Conservation (phyloP, 176 grass and related monocot species). For the Poa annua region DNA sequence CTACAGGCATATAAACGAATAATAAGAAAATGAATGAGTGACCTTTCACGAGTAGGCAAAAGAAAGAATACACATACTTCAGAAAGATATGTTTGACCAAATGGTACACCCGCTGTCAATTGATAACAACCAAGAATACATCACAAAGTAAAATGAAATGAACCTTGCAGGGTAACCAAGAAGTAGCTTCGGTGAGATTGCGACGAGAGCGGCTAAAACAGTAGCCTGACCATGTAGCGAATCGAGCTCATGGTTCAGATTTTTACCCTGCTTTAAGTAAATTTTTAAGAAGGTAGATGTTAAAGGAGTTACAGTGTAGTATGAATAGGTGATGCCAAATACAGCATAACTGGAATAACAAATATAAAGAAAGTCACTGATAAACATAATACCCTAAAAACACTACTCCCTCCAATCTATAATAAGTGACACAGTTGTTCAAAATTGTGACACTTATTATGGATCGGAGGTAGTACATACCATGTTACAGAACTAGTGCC, state of each 20-base stretch:
- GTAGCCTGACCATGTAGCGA: conserved; percentile 85
- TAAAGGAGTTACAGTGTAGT: conserved; percentile 24
- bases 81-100: conserved; percentile 28
- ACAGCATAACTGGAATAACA: conserved; percentile 30
- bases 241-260: conserved; percentile 72
- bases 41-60: not conserved
- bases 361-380: not conserved
- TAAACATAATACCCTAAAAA: conserved; percentile 13
- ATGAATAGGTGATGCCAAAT: conserved; percentile 20
- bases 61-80: not conserved
- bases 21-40: not conserved
- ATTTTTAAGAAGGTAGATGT: conserved; percentile 36
- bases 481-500: conserved; percentile 30
- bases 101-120: not conserved
- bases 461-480: not conserved
- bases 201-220: conserved; percentile 87
- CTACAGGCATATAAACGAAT: conserved; percentile 1
- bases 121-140: conserved; percentile 24
- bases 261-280: conserved; percentile 66
- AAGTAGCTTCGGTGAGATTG: conserved; percentile 87
- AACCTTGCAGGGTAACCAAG: conserved; percentile 98
- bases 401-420: not conserved
- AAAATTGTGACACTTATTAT: too few species aligned
- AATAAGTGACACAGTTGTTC: too few species aligned
- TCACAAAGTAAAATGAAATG: conserved; percentile 32